phyloP scores from a whole-genome alignment of 805 yeast genomes.

The Ogataea haglerorum region DNA sequence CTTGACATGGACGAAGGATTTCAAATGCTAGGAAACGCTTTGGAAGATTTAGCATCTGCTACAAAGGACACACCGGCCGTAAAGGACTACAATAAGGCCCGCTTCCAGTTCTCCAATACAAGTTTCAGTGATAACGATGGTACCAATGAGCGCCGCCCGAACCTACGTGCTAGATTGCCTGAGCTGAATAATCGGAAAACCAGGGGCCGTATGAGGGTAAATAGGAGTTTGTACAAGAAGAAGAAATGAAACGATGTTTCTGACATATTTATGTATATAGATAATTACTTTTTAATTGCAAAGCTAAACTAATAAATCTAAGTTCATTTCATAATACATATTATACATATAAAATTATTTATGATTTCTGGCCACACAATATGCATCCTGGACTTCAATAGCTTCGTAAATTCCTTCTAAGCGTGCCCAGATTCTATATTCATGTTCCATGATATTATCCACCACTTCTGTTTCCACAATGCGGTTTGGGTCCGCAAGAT shows the following conservation, averaged over 20 bases:
- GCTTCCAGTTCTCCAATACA: slow-evolving; percentile 25
- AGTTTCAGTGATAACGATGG: slow-evolving; percentile 23
- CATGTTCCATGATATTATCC: slow-evolving; percentile 65
- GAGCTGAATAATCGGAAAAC: background rate
- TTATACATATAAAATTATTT: slow-evolving; percentile 8
- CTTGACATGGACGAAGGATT: slow-evolving; percentile 34
- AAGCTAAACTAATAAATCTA: too few relatives aligned
- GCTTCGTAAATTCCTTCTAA: slow-evolving; percentile 95
- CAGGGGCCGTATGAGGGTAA: background rate
- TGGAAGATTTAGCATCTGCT: slow-evolving; percentile 10
- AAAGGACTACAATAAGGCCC: slow-evolving; percentile 19
- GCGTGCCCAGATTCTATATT: slow-evolving; percentile 70
- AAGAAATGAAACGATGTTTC: slow-evolving; percentile 2
- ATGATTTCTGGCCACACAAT: slow-evolving; percentile 49
- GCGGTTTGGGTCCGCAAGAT: slow-evolving; percentile 32
- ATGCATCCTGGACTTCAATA: slow-evolving; percentile 80
- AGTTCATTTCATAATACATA: background rate
- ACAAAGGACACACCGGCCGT: slow-evolving; percentile 4
- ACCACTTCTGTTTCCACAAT: slow-evolving; percentile 54
- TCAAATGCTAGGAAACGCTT: slow-evolving; percentile 23
- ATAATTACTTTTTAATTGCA: too few relatives aligned
- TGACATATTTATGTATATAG: slow-evolving; percentile 4
- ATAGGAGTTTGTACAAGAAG: slow-evolving; percentile 1
- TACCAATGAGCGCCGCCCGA: background rate
- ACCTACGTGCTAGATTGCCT: background rate